Conservation (phyloP, 2,329 filamentous ascomycete genomes). For the Aureobasidium sp. region DNA sequence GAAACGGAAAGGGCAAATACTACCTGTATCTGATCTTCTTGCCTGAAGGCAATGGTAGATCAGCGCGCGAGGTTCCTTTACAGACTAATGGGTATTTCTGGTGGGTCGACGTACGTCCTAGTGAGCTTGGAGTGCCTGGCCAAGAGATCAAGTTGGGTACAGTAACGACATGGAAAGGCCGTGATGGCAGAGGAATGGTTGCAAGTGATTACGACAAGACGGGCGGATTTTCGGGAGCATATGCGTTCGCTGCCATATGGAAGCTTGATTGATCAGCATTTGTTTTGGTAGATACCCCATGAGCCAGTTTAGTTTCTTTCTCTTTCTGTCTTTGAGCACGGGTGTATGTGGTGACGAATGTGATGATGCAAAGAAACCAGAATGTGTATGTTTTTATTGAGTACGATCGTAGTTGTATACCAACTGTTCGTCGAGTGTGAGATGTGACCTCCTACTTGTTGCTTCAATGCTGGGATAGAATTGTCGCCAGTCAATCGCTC, state of each 20-base stretch:
- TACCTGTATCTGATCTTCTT: slow-evolving; percentile 77
- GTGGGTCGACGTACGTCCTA: slow-evolving; percentile 77
- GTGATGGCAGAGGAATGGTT: slow-evolving; percentile 60
- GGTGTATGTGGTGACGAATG: background rate
- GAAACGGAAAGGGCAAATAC: slow-evolving; percentile 69
- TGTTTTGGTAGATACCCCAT: slow-evolving; percentile 3
- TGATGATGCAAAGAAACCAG: slow-evolving; percentile 16
- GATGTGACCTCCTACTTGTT: background rate
- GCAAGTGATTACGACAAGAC: slow-evolving; percentile 24
- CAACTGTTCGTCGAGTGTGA: background rate
- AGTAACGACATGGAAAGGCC: slow-evolving; percentile 59
- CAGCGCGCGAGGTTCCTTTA: slow-evolving; percentile 75
- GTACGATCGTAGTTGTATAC: slow-evolving; percentile 13
- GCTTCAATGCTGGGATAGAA: background rate
- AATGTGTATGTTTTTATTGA: slow-evolving; percentile 14
- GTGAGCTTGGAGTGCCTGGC: slow-evolving; percentile 73
- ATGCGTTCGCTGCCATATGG: slow-evolving; percentile 61
- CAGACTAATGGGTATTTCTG: slow-evolving; percentile 80
- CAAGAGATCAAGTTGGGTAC: slow-evolving; percentile 71
- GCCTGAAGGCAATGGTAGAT: slow-evolving; percentile 70
- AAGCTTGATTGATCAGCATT: slow-evolving; percentile 47
- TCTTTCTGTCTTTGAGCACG: background rate
- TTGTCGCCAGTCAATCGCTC: slow-evolving; percentile 1
- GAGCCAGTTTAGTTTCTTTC: background rate
- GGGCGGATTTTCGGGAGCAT: slow-evolving; percentile 29